Evolutionary conservation across 768 basidiomycete species (phyloP).

Genomic region (Psilocybe sp.): DNA sequence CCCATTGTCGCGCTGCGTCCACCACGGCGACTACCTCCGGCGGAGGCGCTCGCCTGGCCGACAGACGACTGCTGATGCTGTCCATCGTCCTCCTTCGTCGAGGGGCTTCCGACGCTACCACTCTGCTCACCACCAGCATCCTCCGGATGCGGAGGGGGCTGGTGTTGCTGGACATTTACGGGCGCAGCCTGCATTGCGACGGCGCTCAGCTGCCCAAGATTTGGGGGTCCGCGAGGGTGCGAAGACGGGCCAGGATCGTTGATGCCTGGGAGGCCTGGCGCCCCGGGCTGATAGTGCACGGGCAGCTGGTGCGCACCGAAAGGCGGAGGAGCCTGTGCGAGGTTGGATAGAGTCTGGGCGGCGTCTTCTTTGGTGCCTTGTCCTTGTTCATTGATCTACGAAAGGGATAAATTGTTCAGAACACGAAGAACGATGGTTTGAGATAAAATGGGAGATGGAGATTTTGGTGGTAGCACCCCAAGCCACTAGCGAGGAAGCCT

Average conservation of each 20-base stretch:
- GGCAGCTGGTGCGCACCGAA: constrained; percentile 29
- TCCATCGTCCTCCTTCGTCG: constrained; percentile 4
- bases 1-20: constrained; percentile 63
- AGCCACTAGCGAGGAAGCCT: too few species aligned
- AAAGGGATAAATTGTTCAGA: background rate
- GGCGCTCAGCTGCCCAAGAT: constrained; percentile 55
- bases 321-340: constrained; percentile 46
- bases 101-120: constrained; percentile 15
- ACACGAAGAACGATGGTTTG: constrained; percentile 3
- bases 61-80: background rate
- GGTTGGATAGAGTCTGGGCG: constrained; percentile 42
- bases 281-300: constrained; percentile 28
- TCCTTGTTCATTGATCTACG: constrained; percentile 35
- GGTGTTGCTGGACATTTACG: constrained; percentile 20
- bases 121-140: constrained; percentile 12
- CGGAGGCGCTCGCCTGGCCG: constrained; percentile 20
- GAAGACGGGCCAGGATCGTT: constrained; percentile 73
- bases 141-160: constrained; percentile 14
- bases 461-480: background rate
- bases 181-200: constrained; percentile 48
- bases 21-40: constrained; percentile 42
- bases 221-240: constrained; percentile 67
- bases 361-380: constrained; percentile 61
- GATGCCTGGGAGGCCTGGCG: constrained; percentile 45
- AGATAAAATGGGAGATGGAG: constrained; percentile 1